Conservation (phyloP, 768 basidiomycete genomes). For the Candolleomyces efflorescens region DNA sequence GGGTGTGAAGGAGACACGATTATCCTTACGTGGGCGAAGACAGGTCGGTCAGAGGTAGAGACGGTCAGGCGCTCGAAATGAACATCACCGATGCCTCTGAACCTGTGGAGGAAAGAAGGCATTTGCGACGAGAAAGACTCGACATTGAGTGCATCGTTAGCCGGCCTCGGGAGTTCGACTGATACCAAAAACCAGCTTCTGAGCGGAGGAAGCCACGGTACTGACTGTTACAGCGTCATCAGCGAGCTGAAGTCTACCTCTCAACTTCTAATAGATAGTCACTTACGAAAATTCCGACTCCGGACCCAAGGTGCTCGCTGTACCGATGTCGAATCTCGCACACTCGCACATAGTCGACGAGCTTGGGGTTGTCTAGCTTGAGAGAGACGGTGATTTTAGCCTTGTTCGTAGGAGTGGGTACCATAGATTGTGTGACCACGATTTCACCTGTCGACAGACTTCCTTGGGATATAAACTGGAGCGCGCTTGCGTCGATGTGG, state of each 20-base stretch:
- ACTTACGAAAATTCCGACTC: background rate
- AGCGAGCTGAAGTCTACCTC: background rate
- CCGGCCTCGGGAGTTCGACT: background rate
- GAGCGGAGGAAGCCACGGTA: background rate
- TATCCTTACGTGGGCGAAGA: background rate
- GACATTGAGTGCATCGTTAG: background rate
- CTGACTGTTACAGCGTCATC: background rate
- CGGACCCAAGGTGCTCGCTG: background rate
- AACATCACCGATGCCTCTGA: background rate
- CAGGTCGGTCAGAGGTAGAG: background rate
- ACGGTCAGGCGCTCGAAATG: background rate
- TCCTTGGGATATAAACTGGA: background rate
- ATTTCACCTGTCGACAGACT: background rate
- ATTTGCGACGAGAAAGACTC: background rate
- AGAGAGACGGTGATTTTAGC: background rate
- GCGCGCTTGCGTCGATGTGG: background rate
- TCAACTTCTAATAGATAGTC: background rate
- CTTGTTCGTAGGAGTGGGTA: background rate
- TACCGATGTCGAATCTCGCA: background rate
- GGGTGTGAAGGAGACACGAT: background rate
- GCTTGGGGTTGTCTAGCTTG: background rate
- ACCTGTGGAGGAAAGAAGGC: background rate
- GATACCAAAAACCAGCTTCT: background rate
- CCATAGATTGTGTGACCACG: background rate
- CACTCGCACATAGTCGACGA: background rate